Evolutionary conservation across 2,329 filamentous ascomycete species (phyloP).

Genomic region (Xylariaceae sp.): DNA sequence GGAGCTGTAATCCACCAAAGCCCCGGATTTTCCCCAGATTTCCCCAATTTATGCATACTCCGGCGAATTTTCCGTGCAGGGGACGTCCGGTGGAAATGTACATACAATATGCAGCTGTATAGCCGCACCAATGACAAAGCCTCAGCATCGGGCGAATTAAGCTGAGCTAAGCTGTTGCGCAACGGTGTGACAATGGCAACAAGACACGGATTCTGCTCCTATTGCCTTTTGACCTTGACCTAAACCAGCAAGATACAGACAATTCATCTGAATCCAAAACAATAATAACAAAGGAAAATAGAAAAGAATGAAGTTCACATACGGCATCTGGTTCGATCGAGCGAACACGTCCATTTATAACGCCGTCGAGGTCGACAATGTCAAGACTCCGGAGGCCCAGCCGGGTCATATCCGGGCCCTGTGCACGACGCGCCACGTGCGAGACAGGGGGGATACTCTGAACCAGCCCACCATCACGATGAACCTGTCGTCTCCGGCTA

Average conservation of each 20-base stretch:
- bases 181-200: no score
- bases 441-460: background rate
- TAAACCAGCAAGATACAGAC: no score
- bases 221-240: no score
- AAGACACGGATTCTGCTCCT: no score
- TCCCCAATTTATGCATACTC: no score
- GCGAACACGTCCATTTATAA: conserved; percentile 1
- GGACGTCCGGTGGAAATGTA: background rate
- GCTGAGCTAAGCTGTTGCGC: no score
- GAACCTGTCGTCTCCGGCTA: conserved; percentile 1
- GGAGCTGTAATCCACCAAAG: no score
- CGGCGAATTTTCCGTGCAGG: no score
- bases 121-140: conserved; percentile 1
- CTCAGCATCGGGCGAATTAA: background rate
- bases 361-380: background rate
- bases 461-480: conserved; percentile 1
- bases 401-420: background rate
- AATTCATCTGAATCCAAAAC: no score
- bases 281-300: background rate
- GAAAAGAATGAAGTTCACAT: conserved; percentile 1
- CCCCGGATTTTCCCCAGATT: no score
- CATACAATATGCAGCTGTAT: no score
- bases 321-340: conserved; percentile 1
- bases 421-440: conserved; percentile 1
- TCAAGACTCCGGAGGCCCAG: background rate